phyloP scores from a whole-genome alignment of 352 stramenopile genomes.

The Peronospora belbahrii region DNA sequence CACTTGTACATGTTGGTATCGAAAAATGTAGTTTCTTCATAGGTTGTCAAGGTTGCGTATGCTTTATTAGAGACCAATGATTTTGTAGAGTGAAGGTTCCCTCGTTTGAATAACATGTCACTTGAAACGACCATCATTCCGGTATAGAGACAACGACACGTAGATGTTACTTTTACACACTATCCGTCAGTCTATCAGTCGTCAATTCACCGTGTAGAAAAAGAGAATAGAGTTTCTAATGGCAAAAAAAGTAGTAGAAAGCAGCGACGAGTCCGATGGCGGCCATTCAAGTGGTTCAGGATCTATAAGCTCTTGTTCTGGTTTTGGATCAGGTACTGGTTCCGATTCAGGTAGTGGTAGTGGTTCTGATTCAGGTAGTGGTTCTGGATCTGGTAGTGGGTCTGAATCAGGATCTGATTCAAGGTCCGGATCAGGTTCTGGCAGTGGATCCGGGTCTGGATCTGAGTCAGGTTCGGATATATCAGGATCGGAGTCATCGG shows the following conservation, averaged over 20 bases:
- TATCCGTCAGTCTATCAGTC: too few relatives aligned
- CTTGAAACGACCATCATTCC: conserved; percentile 7
- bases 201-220: neutral
- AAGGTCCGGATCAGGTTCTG: conserved; percentile 30
- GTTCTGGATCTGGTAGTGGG: conserved; percentile 26
- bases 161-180: too few relatives aligned
- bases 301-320: conserved; percentile 48
- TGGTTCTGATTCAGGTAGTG: conserved; percentile 28
- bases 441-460: conserved; percentile 22
- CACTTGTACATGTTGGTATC: conserved; percentile 79
- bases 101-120: conserved; percentile 13
- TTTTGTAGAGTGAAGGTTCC: too few relatives aligned
- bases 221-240: conserved; percentile 9
- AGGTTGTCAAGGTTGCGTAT: neutral
- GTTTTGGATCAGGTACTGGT: conserved; percentile 25
- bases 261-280: conserved; percentile 67
- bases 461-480: conserved; percentile 19
- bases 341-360: conserved; percentile 31
- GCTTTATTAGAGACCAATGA: too few relatives aligned
- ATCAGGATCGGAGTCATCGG: conserved; percentile 30
- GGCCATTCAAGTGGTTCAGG: conserved; percentile 49
- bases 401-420: conserved; percentile 32
- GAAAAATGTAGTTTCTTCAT: conserved; percentile 85
- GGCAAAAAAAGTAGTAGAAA: conserved; percentile 69
- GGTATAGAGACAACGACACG: too few relatives aligned